Evolutionary conservation across 768 basidiomycete genomes (phyloP), one percentile per base, ranked within the genome.

Genomic region (Lactifluus volemus): DNA sequence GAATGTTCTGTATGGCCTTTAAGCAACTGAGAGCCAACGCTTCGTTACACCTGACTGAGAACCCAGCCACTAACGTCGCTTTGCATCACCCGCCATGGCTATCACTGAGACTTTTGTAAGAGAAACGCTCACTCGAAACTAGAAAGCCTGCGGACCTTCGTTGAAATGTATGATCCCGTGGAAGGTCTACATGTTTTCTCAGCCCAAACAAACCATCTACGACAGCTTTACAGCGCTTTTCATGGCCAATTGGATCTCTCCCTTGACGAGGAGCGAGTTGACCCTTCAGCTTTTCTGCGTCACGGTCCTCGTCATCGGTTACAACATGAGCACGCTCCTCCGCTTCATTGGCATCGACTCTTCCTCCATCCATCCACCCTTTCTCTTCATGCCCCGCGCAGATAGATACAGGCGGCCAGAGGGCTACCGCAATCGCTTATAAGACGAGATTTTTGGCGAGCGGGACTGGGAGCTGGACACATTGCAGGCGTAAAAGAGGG

Each of bases 261-360:
- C 83, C 53, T 90, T 86, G 11, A 87, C 80, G 51, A 81, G 85
- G 65, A 82, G 91, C 64, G 92, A 94, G 73, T 66, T 87, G 36
- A 77, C 82, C 10, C 79, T 94, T 66, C 67, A 88, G 61, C 74
- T 90, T 39, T 81, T 86, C 66, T 81, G 84, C 10, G 70, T 89
- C 36, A 75, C 81, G 15, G 72, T 83, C 53, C 88, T 92, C 68
- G 72, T 87, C 32, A 71, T 93, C 50, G 81, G 89, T 41, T 89
- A 85, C 70, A 88, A 92, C 73, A 73, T 90, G 61, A 86, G 89
- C 70, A 71, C 78, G 3, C 83, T 87, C 0, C 73, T 89, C 6
- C 76, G 77, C 45, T 73, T 79, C 41, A 71, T 83, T 25, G 71
- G 75, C 21, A 58, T 74, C 3, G 58, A 58, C 38, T 60, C 71